Evolutionary conservation across 139 green algal species (phyloP).

Genomic region (Chlamydomonas sp.): DNA sequence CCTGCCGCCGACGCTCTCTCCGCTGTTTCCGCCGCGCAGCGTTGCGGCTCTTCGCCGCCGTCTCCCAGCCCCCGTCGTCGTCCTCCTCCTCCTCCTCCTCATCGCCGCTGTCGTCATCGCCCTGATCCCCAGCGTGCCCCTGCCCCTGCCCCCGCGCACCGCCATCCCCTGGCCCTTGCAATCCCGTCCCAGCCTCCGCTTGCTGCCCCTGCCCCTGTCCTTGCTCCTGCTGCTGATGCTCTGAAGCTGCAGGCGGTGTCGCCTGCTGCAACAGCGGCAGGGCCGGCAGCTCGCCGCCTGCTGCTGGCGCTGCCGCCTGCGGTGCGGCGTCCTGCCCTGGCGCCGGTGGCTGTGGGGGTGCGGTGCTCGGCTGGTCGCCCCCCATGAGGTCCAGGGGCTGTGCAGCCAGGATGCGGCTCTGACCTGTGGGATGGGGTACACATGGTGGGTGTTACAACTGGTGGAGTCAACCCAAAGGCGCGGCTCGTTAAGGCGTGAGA

Average conservation of each 20-base stretch:
- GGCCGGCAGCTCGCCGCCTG: not conserved
- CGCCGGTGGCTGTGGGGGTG: not conserved
- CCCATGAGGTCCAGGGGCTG: slow-evolving; percentile 10
- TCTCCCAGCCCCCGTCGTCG: slow-evolving; percentile 42
- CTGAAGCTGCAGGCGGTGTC: not conserved
- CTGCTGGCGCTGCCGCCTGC: no score
- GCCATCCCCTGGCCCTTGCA: not conserved
- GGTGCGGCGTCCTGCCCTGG: no score
- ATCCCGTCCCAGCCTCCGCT: not conserved
- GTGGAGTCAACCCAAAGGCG: no score
- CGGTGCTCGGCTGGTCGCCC: not conserved
- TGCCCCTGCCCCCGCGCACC: not conserved
- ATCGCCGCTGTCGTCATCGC: not conserved
- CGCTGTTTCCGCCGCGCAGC: slow-evolving; percentile 33
- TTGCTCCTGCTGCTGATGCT: not conserved
- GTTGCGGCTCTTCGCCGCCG: slow-evolving; percentile 42
- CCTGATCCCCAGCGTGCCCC: not conserved
- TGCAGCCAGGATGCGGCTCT: slow-evolving; percentile 36
- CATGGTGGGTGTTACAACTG: no score
- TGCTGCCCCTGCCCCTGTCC: not conserved
- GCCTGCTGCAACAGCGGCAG: not conserved
- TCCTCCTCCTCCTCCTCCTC: slow-evolving; percentile 47
- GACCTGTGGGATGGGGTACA: not conserved
- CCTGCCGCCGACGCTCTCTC: slow-evolving; percentile 34
- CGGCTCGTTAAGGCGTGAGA: no score